A percentile compares a stretch with the other conserved stretches of the same genome.
phyloP scores from a whole-genome alignment of 2,329 filamentous ascomycete species.

The Colletotrichum theobromicola region DNA sequence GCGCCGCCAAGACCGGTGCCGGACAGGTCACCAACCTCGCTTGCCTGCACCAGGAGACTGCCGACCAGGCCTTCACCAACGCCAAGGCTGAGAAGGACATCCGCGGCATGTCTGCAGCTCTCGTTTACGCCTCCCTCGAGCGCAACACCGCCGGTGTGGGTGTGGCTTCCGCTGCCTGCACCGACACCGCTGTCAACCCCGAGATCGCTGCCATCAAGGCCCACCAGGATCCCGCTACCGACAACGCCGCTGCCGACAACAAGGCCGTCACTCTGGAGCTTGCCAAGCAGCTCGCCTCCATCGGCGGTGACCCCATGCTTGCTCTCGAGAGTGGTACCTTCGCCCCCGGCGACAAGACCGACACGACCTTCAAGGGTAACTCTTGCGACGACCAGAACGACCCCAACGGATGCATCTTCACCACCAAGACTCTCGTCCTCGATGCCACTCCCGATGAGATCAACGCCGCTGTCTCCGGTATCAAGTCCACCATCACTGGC shows the following conservation, averaged over 20 bases:
- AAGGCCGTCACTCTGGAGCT: constrained; percentile 46
- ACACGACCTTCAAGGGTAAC: constrained; percentile 52
- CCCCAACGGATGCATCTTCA: constrained; percentile 60
- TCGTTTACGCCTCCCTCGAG: constrained; percentile 61
- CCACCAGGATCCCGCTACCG: constrained; percentile 49
- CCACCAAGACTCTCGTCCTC: constrained; percentile 56
- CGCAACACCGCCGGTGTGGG: constrained; percentile 52
- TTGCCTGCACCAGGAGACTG: constrained; percentile 53
- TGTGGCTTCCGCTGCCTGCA: constrained; percentile 41
- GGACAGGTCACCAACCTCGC: constrained; percentile 42
- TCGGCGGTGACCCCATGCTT: constrained; percentile 46
- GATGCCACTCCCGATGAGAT: constrained; percentile 61
- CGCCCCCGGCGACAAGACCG: constrained; percentile 41
- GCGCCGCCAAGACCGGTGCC: constrained; percentile 46
- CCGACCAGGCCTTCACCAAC: constrained; percentile 66
- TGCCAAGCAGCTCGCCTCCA: constrained; percentile 45
- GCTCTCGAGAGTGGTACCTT: constrained; percentile 51
- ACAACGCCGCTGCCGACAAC: constrained; percentile 44
- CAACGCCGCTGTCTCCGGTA: constrained; percentile 45
- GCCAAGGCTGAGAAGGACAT: constrained; percentile 58
- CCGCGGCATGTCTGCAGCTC: constrained; percentile 56
- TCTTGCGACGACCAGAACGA: constrained; percentile 58
- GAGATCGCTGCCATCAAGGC: constrained; percentile 49
- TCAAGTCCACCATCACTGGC: constrained; percentile 33
- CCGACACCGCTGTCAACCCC: constrained; percentile 46